A percentile compares a stretch with the other conserved stretches of the same genome.
Conservation (phyloP, 2,329 filamentous ascomycete species). For the Ophiocordyceps camponoti-saundersi region DNA sequence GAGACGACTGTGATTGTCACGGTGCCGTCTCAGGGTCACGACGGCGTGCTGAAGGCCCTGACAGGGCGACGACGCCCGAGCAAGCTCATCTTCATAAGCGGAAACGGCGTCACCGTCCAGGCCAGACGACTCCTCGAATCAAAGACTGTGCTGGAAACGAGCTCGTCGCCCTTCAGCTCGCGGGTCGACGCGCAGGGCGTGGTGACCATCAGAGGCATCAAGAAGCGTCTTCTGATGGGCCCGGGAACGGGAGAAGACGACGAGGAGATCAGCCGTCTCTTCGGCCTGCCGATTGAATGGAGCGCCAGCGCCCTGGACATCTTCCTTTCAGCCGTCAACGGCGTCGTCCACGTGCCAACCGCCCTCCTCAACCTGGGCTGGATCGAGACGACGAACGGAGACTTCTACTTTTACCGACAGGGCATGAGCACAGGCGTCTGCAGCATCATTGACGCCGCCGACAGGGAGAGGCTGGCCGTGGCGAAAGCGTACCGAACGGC, state of each 20-base stretch:
- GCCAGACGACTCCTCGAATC: not conserved
- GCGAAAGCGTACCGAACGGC: not conserved
- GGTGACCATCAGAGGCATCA: constrained; percentile 3
- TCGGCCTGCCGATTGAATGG: constrained; percentile 3
- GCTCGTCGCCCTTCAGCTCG: constrained; percentile 4
- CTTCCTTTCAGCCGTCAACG: constrained; percentile 3
- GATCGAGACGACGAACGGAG: constrained; percentile 4
- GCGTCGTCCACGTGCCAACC: constrained; percentile 4
- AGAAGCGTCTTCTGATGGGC: constrained; percentile 1
- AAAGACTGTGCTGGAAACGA: constrained; percentile 1
- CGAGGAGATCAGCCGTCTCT: not conserved
- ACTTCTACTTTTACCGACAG: constrained; percentile 5
- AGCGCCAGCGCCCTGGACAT: constrained; percentile 2
- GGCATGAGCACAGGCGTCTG: constrained; percentile 4
- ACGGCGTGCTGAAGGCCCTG: not conserved
- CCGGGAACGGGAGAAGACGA: not conserved
- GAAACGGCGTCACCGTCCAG: not conserved
- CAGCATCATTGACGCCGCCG: constrained; percentile 2
- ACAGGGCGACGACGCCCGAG: not conserved
- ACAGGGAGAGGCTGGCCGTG: not conserved
- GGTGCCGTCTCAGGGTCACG: not conserved
- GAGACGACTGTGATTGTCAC: not conserved
- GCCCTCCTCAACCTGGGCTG: constrained; percentile 4
- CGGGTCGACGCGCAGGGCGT: constrained; percentile 2
- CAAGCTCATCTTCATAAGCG: not conserved